These are phyloP conservation scores for Kuraishia borneana DNA, from an alignment of 805 yeast species.

Conservation along the genomic window DNA sequence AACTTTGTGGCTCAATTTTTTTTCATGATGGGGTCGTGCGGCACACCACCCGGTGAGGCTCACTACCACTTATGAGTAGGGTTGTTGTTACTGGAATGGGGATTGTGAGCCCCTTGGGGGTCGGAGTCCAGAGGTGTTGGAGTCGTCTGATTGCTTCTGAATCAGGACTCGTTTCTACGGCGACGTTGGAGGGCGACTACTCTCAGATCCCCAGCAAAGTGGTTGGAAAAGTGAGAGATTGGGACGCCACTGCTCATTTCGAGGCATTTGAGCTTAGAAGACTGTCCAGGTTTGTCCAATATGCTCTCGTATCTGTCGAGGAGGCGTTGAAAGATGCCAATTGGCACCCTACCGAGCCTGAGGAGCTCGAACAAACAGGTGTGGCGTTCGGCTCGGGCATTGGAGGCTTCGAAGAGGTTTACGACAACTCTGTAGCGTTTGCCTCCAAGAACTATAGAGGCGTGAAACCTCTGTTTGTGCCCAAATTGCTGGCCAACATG, in stretches of 20 bases:
- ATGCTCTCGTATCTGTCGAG: slow-evolving; percentile 62
- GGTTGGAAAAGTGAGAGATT: slow-evolving; percentile 58
- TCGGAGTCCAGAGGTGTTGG: slow-evolving; percentile 50
- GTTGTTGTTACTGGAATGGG: slow-evolving; percentile 94
- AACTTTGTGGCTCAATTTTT: neutral
- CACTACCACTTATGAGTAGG: slow-evolving; percentile 24
- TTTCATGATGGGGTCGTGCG: too few relatives aligned
- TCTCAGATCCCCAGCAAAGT: slow-evolving; percentile 55
- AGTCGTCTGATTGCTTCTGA: slow-evolving; percentile 32
- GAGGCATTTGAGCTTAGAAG: slow-evolving; percentile 41
- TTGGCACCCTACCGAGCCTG: slow-evolving; percentile 28
- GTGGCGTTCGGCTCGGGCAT: slow-evolving; percentile 91
- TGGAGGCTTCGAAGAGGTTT: slow-evolving; percentile 71
- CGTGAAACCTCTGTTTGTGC: slow-evolving; percentile 80
- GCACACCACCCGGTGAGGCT: neutral
- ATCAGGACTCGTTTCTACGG: slow-evolving; percentile 52
- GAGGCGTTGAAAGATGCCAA: slow-evolving; percentile 70
- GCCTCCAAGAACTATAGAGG: slow-evolving; percentile 44
- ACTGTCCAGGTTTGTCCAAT: slow-evolving; percentile 64
- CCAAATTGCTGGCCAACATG: slow-evolving; percentile 80
- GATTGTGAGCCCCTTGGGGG: slow-evolving; percentile 76
- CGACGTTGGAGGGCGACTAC: slow-evolving; percentile 31
- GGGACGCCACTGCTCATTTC: slow-evolving; percentile 42
- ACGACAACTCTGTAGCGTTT: slow-evolving; percentile 48
- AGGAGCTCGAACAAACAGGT: slow-evolving; percentile 36